phyloP scores from a whole-genome alignment of 179 eudicot species.

The Amaranthus tricolor region DNA sequence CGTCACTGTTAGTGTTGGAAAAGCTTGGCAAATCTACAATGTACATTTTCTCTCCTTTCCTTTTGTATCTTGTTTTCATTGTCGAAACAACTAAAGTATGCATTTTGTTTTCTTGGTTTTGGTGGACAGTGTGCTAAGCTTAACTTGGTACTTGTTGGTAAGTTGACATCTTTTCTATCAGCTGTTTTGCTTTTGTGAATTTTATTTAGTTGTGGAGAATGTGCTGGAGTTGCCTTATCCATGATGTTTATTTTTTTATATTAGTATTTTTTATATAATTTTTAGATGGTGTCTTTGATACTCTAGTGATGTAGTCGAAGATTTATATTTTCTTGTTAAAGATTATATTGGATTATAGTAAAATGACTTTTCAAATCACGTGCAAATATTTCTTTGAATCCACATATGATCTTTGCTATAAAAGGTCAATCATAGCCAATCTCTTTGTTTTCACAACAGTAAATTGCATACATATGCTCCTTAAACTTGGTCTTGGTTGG shows the following conservation, averaged over 20 bases:
- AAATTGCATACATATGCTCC: too few relatives aligned
- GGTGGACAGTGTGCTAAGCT: conserved; percentile 91
- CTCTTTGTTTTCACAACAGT: too few relatives aligned
- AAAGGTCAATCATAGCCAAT: too few relatives aligned
- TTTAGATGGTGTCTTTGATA: neutral
- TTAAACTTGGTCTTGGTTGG: too few relatives aligned
- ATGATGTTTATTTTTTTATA: neutral
- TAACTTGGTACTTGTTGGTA: conserved; percentile 89
- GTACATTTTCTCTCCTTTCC: conserved; percentile 29
- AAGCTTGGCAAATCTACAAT: conserved; percentile 92
- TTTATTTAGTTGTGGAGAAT: neutral
- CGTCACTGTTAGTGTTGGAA: conserved; percentile 92
- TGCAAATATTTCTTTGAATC: too few relatives aligned
- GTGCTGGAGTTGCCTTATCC: neutral
- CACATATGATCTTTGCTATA: too few relatives aligned
- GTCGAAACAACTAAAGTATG: neutral
- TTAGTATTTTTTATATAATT: neutral
- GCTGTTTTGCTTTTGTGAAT: neutral
- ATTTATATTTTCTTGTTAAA: too few relatives aligned
- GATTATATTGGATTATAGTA: too few relatives aligned
- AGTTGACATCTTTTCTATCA: conserved; percentile 26
- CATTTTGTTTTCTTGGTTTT: conserved; percentile 5
- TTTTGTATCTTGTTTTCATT: neutral
- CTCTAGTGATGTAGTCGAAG: neutral
- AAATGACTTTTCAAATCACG: too few relatives aligned